Base-by-base conservation (phyloP, 305 asterid genomes). In the Fraxinus sp. region DNA sequence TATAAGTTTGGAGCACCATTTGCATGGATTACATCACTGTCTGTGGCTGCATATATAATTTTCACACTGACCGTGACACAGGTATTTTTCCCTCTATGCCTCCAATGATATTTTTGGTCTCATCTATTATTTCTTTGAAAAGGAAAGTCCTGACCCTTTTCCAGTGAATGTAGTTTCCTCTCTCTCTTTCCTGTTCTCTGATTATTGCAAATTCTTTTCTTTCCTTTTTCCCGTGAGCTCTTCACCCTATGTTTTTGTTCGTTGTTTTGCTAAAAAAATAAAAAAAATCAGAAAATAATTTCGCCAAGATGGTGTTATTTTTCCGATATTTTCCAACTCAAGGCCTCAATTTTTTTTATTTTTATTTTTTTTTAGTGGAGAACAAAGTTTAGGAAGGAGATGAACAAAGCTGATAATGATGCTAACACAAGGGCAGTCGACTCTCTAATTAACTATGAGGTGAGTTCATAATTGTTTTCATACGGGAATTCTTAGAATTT, bases 361-460 rank as follows among this genome's bases (percentile, higher is more conserved):
- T 66, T 62, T 78, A 87, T 84, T 36, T 39, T 9, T 39, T 8
- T 9, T 80, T 80, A 96, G 99, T 96, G 98, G 99, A 94, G 99
- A 89, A 96, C 99, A 80, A 94, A 96, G 92, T 96, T 93, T 84
- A 90, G 99, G 87, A 94, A 93, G 94, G 90, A 83, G 85, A 96
- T 96, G 99, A 96, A 96, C 78, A 94, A 92, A 91, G 99, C 99
- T 80, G 99, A 96, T 87, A 94, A 96, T 85, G 99, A 96, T 90
- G 98, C 98, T 74, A 90, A 90, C 86, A 91, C 97, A 74, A 92
- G 96, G 86, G 98, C 98, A 62, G 83, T 92, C 81, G 99, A 96
- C 88, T 96, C 99, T 71, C 90, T 96, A 86, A 96, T 96, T 76
- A 96, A 96, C 88, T 96, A 96, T 81, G 99, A 96, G 95, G 99